A percentile compares a stretch with the other conserved stretches of the same genome.
phyloP scores from a whole-genome alignment of 768 basidiomycete genomes.

The Rubroboletus pulcherrimus region DNA sequence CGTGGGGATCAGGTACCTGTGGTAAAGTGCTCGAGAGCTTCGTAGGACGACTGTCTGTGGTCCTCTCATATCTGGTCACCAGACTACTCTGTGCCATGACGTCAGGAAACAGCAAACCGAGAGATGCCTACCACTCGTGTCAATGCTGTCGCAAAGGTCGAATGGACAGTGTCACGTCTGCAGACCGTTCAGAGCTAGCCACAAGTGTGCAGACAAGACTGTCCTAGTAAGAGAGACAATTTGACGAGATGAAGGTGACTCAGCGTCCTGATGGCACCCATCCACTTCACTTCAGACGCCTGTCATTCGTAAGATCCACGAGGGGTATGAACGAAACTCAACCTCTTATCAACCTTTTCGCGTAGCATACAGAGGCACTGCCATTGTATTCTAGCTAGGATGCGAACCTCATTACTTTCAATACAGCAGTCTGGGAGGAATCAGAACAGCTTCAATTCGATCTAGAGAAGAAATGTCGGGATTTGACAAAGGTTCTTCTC shows the following conservation, averaged over 20 bases:
- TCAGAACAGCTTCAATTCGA: not conserved
- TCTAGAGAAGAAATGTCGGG: not conserved
- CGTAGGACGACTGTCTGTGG: not conserved
- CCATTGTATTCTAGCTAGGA: not conserved
- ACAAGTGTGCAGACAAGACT: not conserved
- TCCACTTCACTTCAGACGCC: not conserved
- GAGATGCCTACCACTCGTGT: no score
- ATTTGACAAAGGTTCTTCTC: not conserved
- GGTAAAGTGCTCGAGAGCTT: not conserved
- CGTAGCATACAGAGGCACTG: not conserved
- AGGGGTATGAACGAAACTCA: not conserved
- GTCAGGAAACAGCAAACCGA: not conserved
- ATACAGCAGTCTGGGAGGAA: not conserved
- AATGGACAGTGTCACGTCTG: no score
- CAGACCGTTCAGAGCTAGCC: not conserved
- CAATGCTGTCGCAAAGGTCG: no score
- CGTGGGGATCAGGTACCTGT: no score
- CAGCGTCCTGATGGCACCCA: not conserved
- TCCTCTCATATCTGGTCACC: no score
- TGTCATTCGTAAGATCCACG: not conserved
- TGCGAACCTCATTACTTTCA: not conserved
- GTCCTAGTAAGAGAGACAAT: no score
- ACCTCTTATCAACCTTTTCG: not conserved
- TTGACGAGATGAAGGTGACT: not conserved
- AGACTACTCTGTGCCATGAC: no score